Evolutionary conservation across 495 filamentous ascomycete species (phyloP).

Genomic region (Penicillium psychrofluorescens): DNA sequence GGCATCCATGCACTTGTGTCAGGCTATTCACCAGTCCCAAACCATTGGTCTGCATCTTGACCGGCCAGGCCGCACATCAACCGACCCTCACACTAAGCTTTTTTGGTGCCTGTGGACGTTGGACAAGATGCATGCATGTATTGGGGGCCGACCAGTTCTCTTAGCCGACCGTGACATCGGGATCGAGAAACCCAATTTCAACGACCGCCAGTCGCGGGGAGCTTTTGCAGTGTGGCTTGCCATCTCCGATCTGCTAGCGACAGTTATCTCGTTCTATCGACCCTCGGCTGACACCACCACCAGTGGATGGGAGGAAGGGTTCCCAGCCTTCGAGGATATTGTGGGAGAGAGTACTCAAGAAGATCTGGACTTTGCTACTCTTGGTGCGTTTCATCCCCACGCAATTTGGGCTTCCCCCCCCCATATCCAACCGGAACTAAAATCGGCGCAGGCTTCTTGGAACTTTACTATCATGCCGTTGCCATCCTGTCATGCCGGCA

Average conservation of each 20-base stretch:
- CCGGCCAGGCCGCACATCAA: conserved; percentile 25
- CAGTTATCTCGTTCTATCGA: conserved; percentile 61
- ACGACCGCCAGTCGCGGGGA: conserved; percentile 5
- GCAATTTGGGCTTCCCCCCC: too few relatives aligned
- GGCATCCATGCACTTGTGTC: conserved; percentile 37
- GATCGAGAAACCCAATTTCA: conserved; percentile 19
- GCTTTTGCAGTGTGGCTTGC: conserved; percentile 48
- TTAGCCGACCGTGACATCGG: conserved; percentile 61
- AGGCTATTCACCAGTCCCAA: conserved; percentile 54
- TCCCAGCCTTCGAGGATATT: conserved; percentile 62
- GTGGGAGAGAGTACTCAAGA: conserved; percentile 40
- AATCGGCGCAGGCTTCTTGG: conserved; percentile 44
- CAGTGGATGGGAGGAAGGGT: conserved; percentile 46
- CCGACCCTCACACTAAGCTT: conserved; percentile 39
- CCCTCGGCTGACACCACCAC: conserved; percentile 39
- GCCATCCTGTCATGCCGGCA: conserved; percentile 52
- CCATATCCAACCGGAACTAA: neutral
- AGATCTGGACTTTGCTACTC: conserved; percentile 21
- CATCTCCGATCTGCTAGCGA: conserved; percentile 50
- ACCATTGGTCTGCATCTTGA: conserved; percentile 58
- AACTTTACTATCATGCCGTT: conserved; percentile 64
- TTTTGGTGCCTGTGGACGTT: conserved; percentile 65
- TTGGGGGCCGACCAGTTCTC: conserved; percentile 57
- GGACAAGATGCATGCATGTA: conserved; percentile 56
- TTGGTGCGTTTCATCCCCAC: conserved; percentile 12